Percentiles rank a stretch among this genome's conserved stretches.
Evolutionary conservation across 345 rosid genomes (phyloP).

Genomic region (Eucalyptus cladocalyx): DNA sequence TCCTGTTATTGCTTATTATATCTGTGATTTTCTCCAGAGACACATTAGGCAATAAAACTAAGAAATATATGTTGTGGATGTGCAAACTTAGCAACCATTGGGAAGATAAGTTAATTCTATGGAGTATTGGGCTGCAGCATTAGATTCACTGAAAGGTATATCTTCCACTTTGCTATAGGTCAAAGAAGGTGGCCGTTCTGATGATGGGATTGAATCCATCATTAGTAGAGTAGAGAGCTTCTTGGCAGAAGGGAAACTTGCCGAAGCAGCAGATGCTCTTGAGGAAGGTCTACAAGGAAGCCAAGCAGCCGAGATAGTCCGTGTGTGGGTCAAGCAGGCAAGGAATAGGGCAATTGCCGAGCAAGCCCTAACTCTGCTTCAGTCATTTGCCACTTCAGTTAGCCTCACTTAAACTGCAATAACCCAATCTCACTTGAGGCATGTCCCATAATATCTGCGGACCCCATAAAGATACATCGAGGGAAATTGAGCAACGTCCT

Average conservation of each 20-base stretch:
- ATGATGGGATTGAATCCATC: slow-evolving; percentile 65
- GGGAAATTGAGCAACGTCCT: background rate
- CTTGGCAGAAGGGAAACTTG: slow-evolving; percentile 76
- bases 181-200: slow-evolving; percentile 48
- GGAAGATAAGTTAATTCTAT: background rate
- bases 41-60: background rate
- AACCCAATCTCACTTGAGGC: background rate
- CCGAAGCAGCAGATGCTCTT: slow-evolving; percentile 79
- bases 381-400: slow-evolving; percentile 76
- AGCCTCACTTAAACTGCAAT: slow-evolving; percentile 35
- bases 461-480: background rate
- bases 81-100: background rate
- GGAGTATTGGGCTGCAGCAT: background rate
- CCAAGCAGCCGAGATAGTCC: slow-evolving; percentile 60
- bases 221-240: slow-evolving; percentile 58
- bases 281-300: slow-evolving; percentile 89
- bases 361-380: slow-evolving; percentile 75
- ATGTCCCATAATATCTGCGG: background rate
- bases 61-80: background rate
- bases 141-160: background rate
- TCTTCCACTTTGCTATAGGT: slow-evolving; percentile 22
- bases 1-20: background rate
- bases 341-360: slow-evolving; percentile 85
- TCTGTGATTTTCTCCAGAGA: background rate
- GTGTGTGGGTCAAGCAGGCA: slow-evolving; percentile 62